Evolutionary conservation across 768 basidiomycete species (phyloP).

Genomic region (Macrolepiota albuminosa): DNA sequence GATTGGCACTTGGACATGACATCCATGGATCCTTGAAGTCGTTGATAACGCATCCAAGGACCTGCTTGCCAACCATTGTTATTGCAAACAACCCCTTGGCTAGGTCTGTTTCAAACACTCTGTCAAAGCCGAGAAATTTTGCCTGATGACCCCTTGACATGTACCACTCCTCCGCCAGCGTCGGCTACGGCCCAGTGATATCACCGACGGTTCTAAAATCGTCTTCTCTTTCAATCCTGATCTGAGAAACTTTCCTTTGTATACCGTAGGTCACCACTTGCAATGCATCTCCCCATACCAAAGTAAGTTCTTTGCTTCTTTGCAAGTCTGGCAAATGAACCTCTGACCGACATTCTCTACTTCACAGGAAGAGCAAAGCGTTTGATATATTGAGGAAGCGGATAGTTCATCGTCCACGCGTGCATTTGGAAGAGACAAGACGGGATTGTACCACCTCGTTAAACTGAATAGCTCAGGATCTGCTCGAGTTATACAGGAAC

Average conservation of each 20-base stretch:
- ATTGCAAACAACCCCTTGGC: background rate
- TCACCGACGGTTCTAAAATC: slow-evolving; percentile 6
- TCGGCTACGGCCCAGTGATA: slow-evolving; percentile 10
- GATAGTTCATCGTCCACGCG: background rate
- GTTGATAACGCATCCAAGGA: background rate
- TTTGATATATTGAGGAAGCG: background rate
- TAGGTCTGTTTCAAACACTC: background rate
- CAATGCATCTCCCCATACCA: slow-evolving; percentile 6
- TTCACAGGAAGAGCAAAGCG: background rate
- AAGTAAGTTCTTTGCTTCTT: background rate
- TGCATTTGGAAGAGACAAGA: background rate
- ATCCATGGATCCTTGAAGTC: background rate
- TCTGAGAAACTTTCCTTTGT: slow-evolving; percentile 6
- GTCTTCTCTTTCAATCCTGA: slow-evolving; percentile 5
- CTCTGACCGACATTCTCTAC: background rate
- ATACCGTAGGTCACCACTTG: background rate
- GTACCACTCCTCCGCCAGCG: background rate
- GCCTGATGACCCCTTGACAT: too few species aligned
- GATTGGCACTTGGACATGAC: too few species aligned
- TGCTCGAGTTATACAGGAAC: slow-evolving; percentile 13
- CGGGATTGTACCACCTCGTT: background rate
- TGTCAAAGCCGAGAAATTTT: background rate
- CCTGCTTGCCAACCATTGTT: background rate
- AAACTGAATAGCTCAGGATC: background rate
- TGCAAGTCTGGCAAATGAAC: background rate